These are phyloP conservation scores for Brassica napus DNA, from an alignment of 345 rosid genomes.

Conservation along the genomic window Da-Ae NC_063450.1:52017001-52017500, in stretches of 20 bases:
- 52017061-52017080: slow-evolving; percentile 42
- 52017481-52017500: neutral
- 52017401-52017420: slow-evolving; percentile 17
- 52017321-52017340: slow-evolving; percentile 38
- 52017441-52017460: slow-evolving; percentile 12
- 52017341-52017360: slow-evolving; percentile 22
- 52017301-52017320: slow-evolving; percentile 37
- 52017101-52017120: slow-evolving; percentile 39
- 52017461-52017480: slow-evolving; percentile 4
- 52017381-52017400: slow-evolving; percentile 24
- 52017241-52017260: slow-evolving; percentile 71
- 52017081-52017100: slow-evolving; percentile 54
- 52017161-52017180: neutral
- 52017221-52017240: slow-evolving; percentile 47
- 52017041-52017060: neutral
- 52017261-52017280: slow-evolving; percentile 42
- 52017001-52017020: slow-evolving; percentile 61
- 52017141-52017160: neutral
- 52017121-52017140: slow-evolving; percentile 22
- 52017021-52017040: slow-evolving; percentile 45
- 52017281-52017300: slow-evolving; percentile 9
- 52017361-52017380: slow-evolving; percentile 57
- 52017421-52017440: slow-evolving; percentile 16
- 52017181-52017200: slow-evolving; percentile 31
- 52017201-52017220: slow-evolving; percentile 52